Percentiles rank a stretch among this genome's conserved stretches.
These are phyloP conservation scores for Zygosaccharomyces lentus DNA, from an alignment of 805 yeast genomes.

Conservation along the genomic window DNA sequence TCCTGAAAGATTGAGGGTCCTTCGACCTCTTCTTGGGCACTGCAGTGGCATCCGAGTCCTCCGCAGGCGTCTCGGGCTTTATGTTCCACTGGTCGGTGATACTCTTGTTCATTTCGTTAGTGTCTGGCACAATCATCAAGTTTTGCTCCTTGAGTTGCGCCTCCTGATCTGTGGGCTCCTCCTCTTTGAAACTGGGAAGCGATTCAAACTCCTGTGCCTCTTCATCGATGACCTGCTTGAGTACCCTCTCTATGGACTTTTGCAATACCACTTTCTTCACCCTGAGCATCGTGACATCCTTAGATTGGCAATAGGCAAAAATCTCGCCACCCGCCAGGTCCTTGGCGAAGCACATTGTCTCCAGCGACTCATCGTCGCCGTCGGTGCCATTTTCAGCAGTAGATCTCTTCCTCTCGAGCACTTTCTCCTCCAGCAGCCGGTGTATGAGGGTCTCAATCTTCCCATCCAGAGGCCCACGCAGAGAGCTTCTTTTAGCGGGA, in stretches of 20 bases:
- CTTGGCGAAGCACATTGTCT: conserved; percentile 54
- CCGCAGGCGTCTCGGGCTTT: conserved; percentile 22
- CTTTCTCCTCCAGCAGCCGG: conserved; percentile 55
- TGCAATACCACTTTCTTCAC: conserved; percentile 62
- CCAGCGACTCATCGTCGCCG: conserved; percentile 29
- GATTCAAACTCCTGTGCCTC: conserved; percentile 52
- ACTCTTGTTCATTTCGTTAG: conserved; percentile 69
- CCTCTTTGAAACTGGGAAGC: conserved; percentile 21
- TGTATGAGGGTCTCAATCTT: conserved; percentile 54
- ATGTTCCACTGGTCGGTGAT: conserved; percentile 68
- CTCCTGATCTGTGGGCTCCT: conserved; percentile 28
- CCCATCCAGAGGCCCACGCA: conserved; percentile 44
- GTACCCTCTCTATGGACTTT: conserved; percentile 57
- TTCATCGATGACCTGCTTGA: conserved; percentile 52
- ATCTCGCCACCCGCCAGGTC: conserved; percentile 52
- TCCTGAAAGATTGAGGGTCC: conserved; percentile 34
- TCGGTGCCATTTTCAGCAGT: conserved; percentile 14
- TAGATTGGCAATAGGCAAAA: conserved; percentile 53
- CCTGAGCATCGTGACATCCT: conserved; percentile 64
- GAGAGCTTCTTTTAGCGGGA: conserved; percentile 25
- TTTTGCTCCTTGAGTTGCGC: conserved; percentile 36
- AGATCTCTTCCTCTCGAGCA: conserved; percentile 38
- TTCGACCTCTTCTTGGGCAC: conserved; percentile 48
- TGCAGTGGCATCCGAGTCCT: conserved; percentile 17
- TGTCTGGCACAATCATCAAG: conserved; percentile 61